Conservation (phyloP, 352 stramenopile species). For the Phytopythium helicoides region DNA sequence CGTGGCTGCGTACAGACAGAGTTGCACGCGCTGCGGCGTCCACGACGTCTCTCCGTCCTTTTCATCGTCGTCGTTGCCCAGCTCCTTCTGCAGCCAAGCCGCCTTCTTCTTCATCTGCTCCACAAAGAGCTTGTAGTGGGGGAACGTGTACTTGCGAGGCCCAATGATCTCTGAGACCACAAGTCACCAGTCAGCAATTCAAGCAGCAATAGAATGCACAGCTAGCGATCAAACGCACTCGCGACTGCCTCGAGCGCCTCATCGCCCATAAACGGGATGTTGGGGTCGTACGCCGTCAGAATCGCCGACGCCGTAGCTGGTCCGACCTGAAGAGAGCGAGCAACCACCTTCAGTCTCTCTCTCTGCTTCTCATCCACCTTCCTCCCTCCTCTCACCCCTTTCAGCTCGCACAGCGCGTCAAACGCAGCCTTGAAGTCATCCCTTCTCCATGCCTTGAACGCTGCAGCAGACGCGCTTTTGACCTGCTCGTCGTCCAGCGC, state of each 20-base stretch:
- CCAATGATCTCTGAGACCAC: conserved; percentile 48
- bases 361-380: no score
- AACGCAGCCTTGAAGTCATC: conserved; percentile 37
- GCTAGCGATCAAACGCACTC: conserved; percentile 15
- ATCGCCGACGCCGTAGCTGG: conserved; percentile 73
- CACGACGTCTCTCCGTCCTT: conserved; percentile 22
- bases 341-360: no score
- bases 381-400: conserved; percentile 75
- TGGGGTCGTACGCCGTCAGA: conserved; percentile 62
- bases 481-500: conserved; percentile 42
- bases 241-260: conserved; percentile 74
- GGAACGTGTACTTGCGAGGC: conserved; percentile 73
- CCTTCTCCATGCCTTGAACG: conserved; percentile 27
- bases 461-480: conserved; percentile 37
- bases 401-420: conserved; percentile 53
- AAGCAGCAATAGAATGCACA: background rate
- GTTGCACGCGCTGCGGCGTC: conserved; percentile 66
- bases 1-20: conserved; percentile 61
- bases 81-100: conserved; percentile 47
- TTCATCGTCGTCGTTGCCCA: conserved; percentile 19
- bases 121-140: conserved; percentile 65
- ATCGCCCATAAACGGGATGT: conserved; percentile 77
- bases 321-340: no score
- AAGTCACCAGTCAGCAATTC: conserved; percentile 2
- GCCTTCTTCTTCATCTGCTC: conserved; percentile 54